Percentiles rank a stretch among this genome's conserved stretches.
Conservation (phyloP, 306 rosid genomes). For the Cucurbita maxima region DNA sequence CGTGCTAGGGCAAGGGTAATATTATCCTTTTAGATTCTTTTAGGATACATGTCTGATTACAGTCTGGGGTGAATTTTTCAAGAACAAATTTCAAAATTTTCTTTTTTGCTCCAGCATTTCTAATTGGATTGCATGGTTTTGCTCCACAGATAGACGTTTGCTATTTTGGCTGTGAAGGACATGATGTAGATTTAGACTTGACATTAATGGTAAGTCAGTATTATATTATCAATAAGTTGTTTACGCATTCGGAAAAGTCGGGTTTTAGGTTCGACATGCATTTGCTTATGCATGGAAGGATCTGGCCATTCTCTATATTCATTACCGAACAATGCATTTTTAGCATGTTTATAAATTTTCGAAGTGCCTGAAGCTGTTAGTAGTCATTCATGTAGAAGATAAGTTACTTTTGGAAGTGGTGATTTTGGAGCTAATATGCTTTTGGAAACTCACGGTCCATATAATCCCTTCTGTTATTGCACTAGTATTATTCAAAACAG, state of each 20-base stretch:
- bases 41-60: neutral
- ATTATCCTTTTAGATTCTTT: neutral
- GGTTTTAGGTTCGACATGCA: neutral
- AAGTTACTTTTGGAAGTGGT: neutral
- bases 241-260: neutral
- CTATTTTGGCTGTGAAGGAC: slow-evolving; percentile 26
- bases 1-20: neutral
- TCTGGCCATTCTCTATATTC: neutral
- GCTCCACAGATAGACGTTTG: slow-evolving; percentile 45
- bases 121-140: slow-evolving; percentile 1
- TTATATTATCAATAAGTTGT: neutral
- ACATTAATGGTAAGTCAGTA: slow-evolving; percentile 34
- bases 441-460: neutral
- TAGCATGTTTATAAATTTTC: neutral
- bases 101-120: neutral
- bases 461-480: neutral
- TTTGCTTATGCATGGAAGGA: neutral
- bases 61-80: neutral
- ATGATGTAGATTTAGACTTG: slow-evolving; percentile 23
- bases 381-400: neutral
- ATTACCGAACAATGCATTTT: neutral
- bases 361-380: neutral
- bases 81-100: neutral
- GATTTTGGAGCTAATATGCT: neutral
- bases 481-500: neutral